Base-by-base conservation (phyloP, 495 filamentous ascomycete genomes). In the Tuber umbilicatum region DNA sequence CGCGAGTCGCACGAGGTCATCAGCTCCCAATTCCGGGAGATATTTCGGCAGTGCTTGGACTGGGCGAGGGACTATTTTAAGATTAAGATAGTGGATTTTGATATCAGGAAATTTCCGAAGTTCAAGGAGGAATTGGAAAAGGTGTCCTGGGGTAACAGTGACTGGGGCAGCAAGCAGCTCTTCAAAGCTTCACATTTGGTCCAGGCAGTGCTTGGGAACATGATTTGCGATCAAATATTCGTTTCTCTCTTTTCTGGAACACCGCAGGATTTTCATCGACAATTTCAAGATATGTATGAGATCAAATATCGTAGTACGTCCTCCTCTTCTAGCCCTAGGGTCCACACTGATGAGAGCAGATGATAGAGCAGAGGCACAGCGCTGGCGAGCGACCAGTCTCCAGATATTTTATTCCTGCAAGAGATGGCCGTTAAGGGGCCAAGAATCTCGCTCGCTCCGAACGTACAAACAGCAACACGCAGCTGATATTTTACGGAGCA, bases 21-120 rank as follows among this genome's bases (percentile, higher is more conserved):
- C 16, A 76, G 68, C 27, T 70, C 75, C 35, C 55, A 60, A 69
- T 76, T 77, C 40, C 68, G 67, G 23, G 43, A 72, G 31, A 40
- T 76, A 38, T 77, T 76, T 39, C 50, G 42, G 38, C 71, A 72
- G 42, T 77, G 73, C n/a, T n/a, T 64, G 9, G 37, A 73, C 35
- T 77, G 76, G 76, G 74, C 76, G 9, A 74, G 70, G 39, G 76
- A 77, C 40, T 77, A 76, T 50, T 77, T 77, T 68, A 76, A 60
- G 23, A 77, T 77, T 23, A 50, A 76, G 21, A 31, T 71, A 7
- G 43, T 42, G 12, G 41, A 31, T 23, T 72, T 77, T 50, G 39
- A 37, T 37, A 23, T 76, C 1, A 74, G 69, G 1, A 50, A 72
- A 16, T 70, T 76, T 42, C 40, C 69, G 27, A 6, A 23, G 16